A percentile compares a stretch with the other conserved stretches of the same genome.
phyloP scores from a whole-genome alignment of 805 yeast genomes.

The Saccharomycopsis schoenii region DNA sequence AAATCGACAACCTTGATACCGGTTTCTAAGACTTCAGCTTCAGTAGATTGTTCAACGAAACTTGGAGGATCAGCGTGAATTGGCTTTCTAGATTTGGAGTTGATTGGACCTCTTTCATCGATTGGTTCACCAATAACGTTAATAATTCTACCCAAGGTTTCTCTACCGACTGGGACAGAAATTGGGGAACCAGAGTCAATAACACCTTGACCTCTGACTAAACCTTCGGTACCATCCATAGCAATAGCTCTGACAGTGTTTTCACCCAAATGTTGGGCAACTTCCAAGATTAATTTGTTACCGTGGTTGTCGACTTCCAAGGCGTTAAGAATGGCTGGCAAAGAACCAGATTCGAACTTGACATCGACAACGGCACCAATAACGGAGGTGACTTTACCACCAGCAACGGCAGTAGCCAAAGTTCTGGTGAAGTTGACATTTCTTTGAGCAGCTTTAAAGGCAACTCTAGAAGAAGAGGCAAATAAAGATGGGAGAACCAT shows the following conservation, averaged over 20 bases:
- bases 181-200: conserved; percentile 96
- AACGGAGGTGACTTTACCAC: conserved; percentile 91
- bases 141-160: conserved; percentile 96
- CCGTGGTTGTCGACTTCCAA: conserved; percentile 77
- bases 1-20: conserved; percentile 99
- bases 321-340: conserved; percentile 97
- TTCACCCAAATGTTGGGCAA: conserved; percentile 99
- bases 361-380: conserved; percentile 99
- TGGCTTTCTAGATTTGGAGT: conserved; percentile 87
- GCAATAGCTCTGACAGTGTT: conserved; percentile 99
- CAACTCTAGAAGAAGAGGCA: conserved; percentile 67
- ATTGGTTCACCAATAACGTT: conserved; percentile 99
- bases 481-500: conserved; percentile 50
- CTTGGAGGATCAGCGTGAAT: conserved; percentile 98
- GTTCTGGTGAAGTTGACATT: conserved; percentile 64
- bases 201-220: conserved; percentile 92
- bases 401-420: conserved; percentile 69
- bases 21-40: conserved; percentile 97
- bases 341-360: conserved; percentile 94
- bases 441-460: conserved; percentile 83
- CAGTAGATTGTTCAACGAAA: conserved; percentile 94
- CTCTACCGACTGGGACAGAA: conserved; percentile 98
- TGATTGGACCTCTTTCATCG: conserved; percentile 99
- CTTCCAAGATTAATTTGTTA: conserved; percentile 83
- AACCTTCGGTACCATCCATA: conserved; percentile 99